Evolutionary conservation across 164 flowering plant species (phyloP).

Genomic region (Liriodendron chinense): DNA sequence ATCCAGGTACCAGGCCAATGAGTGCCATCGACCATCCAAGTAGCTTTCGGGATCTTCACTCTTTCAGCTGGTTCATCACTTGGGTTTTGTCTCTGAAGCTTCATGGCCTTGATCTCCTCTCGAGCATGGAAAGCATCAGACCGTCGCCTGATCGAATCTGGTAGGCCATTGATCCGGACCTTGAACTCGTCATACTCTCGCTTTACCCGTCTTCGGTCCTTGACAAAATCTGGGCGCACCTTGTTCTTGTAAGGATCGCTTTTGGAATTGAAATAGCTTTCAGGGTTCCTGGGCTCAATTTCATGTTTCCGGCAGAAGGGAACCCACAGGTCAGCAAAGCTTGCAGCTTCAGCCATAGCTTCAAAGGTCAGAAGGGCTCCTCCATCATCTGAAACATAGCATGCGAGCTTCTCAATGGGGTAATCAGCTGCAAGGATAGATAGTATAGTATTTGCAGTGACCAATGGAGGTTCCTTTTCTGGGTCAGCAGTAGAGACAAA

Average conservation of each 20-base stretch:
- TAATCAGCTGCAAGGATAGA: slow-evolving; percentile 90
- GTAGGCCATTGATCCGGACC: slow-evolving; percentile 65
- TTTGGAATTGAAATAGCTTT: slow-evolving; percentile 59
- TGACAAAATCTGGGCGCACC: slow-evolving; percentile 63
- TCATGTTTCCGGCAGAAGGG: slow-evolving; percentile 82
- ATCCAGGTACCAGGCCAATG: slow-evolving; percentile 96
- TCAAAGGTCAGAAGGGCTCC: slow-evolving; percentile 90
- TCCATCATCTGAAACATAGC: slow-evolving; percentile 96
- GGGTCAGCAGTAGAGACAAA: slow-evolving; percentile 98
- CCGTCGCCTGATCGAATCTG: slow-evolving; percentile 70
- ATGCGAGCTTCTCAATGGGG: slow-evolving; percentile 86
- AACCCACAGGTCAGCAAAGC: slow-evolving; percentile 77
- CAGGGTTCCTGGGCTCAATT: slow-evolving; percentile 82
- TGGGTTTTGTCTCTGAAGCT: slow-evolving; percentile 45
- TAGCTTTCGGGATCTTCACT: slow-evolving; percentile 62
- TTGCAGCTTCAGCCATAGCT: slow-evolving; percentile 89
- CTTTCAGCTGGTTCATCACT: slow-evolving; percentile 40
- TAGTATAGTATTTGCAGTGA: slow-evolving; percentile 87
- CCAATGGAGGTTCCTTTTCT: slow-evolving; percentile 90
- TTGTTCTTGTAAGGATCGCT: slow-evolving; percentile 74
- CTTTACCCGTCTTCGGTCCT: slow-evolving; percentile 71
- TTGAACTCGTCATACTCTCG: slow-evolving; percentile 85
- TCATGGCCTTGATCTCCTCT: slow-evolving; percentile 69
- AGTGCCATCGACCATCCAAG: slow-evolving; percentile 92
- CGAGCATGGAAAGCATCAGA: slow-evolving; percentile 74